A percentile compares a stretch with the other conserved stretches of the same genome.
Evolutionary conservation across 345 rosid species (phyloP).

Genomic region (Populus ilicifolia): DNA sequence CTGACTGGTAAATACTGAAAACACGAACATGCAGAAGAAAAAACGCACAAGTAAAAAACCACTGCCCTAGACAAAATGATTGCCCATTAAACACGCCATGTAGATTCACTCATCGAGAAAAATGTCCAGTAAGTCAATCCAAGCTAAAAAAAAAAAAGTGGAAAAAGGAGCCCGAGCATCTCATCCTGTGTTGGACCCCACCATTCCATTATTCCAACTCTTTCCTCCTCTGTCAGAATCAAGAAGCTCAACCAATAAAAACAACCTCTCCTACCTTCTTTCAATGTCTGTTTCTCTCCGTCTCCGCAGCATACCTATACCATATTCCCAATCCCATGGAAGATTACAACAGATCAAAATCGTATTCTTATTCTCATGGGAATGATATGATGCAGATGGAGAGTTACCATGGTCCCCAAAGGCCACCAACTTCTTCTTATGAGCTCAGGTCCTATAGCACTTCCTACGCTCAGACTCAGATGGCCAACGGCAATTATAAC

Average conservation of each 20-base stretch:
- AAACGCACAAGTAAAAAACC: not conserved
- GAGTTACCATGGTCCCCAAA: slow-evolving; percentile 43
- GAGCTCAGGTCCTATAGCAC: slow-evolving; percentile 64
- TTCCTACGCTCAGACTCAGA: slow-evolving; percentile 50
- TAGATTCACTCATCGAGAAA: slow-evolving; percentile 1
- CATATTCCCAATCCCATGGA: slow-evolving; percentile 44
- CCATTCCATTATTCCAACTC: slow-evolving; percentile 8
- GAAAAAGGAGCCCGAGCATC: not conserved
- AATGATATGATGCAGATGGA: slow-evolving; percentile 53
- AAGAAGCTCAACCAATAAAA: slow-evolving; percentile 12
- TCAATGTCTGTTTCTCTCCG: not conserved
- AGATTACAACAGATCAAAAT: slow-evolving; percentile 51
- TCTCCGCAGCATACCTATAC: not conserved
- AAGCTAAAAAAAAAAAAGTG: not conserved
- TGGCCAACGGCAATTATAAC: slow-evolving; percentile 26
- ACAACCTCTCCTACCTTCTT: not conserved
- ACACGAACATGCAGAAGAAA: not conserved
- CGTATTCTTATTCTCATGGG: slow-evolving; percentile 35
- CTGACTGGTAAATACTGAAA: slow-evolving; percentile 12
- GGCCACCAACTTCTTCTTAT: slow-evolving; percentile 29
- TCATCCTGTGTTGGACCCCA: slow-evolving; percentile 13
- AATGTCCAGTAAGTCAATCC: not conserved
- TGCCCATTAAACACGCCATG: slow-evolving; percentile 25
- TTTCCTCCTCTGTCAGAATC: slow-evolving; percentile 10
- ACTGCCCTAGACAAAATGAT: slow-evolving; percentile 15